A percentile compares a stretch with the other conserved stretches of the same genome.
Conservation (phyloP, 208 protist species). For the Trypanosomatidae sp. region DNA sequence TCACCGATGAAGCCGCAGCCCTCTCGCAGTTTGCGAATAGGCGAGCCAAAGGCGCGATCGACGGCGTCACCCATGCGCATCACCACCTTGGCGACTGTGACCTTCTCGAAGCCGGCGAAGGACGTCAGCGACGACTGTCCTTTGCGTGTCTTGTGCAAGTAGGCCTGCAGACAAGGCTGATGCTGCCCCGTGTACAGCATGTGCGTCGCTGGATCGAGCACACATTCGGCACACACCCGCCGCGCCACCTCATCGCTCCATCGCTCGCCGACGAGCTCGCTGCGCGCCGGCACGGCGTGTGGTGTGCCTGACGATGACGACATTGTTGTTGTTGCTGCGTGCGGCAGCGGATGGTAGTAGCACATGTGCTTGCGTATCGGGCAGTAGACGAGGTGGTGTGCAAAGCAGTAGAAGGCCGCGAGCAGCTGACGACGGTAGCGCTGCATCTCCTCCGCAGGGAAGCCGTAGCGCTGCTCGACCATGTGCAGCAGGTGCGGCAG, state of each 20-base stretch:
- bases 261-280: conserved; percentile 28
- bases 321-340: not conserved
- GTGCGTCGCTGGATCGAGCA: conserved; percentile 45
- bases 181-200: conserved; percentile 32
- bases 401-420: conserved; percentile 77
- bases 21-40: conserved; percentile 22
- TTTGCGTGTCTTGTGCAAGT: conserved; percentile 22
- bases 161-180: conserved; percentile 25
- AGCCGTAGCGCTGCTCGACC: conserved; percentile 32
- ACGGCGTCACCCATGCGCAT: conserved; percentile 7
- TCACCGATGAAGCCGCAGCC: conserved; percentile 17
- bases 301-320: not conserved
- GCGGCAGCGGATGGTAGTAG: conserved; percentile 33
- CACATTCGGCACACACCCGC: conserved; percentile 46
- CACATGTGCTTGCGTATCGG: conserved; percentile 23
- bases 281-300: too few species aligned
- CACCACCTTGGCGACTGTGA: conserved; percentile 32
- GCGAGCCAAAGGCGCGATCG: conserved; percentile 8
- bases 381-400: conserved; percentile 83
- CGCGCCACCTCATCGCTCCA: conserved; percentile 22
- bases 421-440: conserved; percentile 34
- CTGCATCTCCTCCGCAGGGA: conserved; percentile 41
- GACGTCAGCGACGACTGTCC: conserved; percentile 43
- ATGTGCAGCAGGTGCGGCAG: conserved; percentile 26
- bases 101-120: conserved; percentile 44